These are phyloP conservation scores for Trypethelium eluteriae DNA, from an alignment of 495 filamentous ascomycete genomes.

Conservation along the genomic window DNA sequence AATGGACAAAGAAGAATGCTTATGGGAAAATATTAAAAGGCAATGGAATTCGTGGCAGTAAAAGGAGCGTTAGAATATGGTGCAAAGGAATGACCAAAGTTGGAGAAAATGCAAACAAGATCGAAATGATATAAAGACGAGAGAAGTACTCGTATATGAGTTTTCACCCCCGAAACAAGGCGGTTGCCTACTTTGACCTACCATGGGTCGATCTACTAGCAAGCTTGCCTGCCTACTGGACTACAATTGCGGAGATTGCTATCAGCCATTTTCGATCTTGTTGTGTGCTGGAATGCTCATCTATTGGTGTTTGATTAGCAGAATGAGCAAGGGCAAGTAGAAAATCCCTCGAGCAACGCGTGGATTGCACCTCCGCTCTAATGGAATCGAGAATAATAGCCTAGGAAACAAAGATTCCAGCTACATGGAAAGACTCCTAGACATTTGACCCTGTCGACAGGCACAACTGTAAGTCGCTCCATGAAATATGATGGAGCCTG, in stretches of 20 bases:
- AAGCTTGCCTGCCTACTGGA: background rate
- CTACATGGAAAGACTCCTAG: too few species aligned
- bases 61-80: background rate
- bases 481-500: too few species aligned
- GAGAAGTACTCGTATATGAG: background rate
- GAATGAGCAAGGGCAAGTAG: constrained; percentile 9
- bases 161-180: background rate
- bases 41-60: constrained; percentile 5
- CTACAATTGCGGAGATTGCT: constrained; percentile 5
- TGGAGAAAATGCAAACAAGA: constrained; percentile 12
- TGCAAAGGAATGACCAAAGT: constrained; percentile 11
- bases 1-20: constrained; percentile 7
- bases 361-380: background rate
- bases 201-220: background rate
- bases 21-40: background rate
- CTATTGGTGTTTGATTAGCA: constrained; percentile 11
- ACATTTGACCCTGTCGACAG: too few species aligned
- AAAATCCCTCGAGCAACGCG: constrained; percentile 10
- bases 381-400: background rate
- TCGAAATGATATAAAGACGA: background rate
- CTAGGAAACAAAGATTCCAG: background rate
- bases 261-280: background rate
- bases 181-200: background rate
- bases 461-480: too few species aligned
- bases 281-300: constrained; percentile 1